Conservation (phyloP, 306 rosid species). For the Abrus pulchellus region DNA sequence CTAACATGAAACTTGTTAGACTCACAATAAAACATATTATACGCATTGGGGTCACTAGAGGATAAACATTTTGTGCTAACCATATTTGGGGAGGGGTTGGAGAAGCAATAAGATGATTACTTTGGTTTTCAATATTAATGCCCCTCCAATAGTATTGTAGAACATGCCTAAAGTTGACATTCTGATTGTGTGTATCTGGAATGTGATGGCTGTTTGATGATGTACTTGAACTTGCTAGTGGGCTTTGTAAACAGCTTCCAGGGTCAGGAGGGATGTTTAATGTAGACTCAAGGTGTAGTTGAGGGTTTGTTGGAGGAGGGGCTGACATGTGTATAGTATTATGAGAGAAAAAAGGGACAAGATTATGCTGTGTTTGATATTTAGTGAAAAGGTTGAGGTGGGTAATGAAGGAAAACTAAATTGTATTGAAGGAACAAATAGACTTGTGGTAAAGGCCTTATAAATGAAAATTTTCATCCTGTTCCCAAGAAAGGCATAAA, state of each 20-base stretch:
- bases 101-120: not conserved
- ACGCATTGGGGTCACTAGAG: slow-evolving; percentile 50
- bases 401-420: not conserved
- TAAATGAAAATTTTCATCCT: not conserved
- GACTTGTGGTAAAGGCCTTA: not conserved
- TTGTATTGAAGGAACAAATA: not conserved
- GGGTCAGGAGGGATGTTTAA: slow-evolving; percentile 40
- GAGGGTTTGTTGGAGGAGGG: slow-evolving; percentile 14
- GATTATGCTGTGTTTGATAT: not conserved
- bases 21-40: not conserved
- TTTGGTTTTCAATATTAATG: too few relatives aligned
- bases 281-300: slow-evolving; percentile 13
- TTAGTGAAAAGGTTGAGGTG: not conserved
- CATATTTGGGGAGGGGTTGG: slow-evolving; percentile 39
- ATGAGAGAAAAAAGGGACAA: slow-evolving; percentile 8
- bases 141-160: slow-evolving; percentile 12
- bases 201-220: not conserved
- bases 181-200: slow-evolving; percentile 22
- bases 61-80: slow-evolving; percentile 44
- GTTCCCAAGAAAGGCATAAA: slow-evolving; percentile 37
- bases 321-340: not conserved
- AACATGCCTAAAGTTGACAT: slow-evolving; percentile 1
- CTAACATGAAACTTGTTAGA: slow-evolving; percentile 25
- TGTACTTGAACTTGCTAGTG: not conserved
- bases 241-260: slow-evolving; percentile 27